A percentile compares a stretch with the other conserved stretches of the same genome.
Evolutionary conservation across 2,329 filamentous ascomycete species (phyloP).

Genomic region (Ophiostoma triangulosporum): DNA sequence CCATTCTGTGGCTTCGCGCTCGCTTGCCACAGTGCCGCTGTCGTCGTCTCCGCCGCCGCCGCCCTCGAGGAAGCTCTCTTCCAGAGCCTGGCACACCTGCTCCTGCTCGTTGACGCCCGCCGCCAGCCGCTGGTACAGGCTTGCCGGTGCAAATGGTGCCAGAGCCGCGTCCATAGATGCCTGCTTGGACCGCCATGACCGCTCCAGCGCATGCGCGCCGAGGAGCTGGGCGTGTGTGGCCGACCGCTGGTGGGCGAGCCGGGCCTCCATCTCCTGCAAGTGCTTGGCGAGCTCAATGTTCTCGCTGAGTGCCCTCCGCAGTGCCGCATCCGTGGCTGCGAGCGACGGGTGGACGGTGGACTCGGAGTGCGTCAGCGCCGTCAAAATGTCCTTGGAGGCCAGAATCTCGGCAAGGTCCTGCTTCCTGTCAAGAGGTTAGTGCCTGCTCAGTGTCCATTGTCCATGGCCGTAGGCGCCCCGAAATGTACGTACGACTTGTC

Average conservation of each 20-base stretch:
- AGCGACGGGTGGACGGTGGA: conserved; percentile 60
- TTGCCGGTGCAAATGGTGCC: conserved; percentile 71
- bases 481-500: conserved; percentile 77
- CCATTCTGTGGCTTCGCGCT: conserved; percentile 79
- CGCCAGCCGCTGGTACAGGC: conserved; percentile 68
- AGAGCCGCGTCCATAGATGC: conserved; percentile 77
- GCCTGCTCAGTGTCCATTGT: too few relatives aligned
- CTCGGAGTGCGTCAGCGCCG: conserved; percentile 57
- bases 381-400: conserved; percentile 50
- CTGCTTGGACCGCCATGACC: conserved; percentile 85
- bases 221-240: conserved; percentile 70
- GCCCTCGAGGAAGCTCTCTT: conserved; percentile 72
- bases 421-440: conserved; percentile 38
- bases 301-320: conserved; percentile 51
- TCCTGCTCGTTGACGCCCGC: conserved; percentile 75
- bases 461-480: too few relatives aligned
- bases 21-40: conserved; percentile 41
- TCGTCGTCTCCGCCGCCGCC: conserved; percentile 37
- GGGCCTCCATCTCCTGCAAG: conserved; percentile 45
- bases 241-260: conserved; percentile 47
- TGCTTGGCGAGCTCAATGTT: conserved; percentile 59
- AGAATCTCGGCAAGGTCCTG: conserved; percentile 63
- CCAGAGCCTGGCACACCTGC: conserved; percentile 62
- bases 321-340: conserved; percentile 45
- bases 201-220: conserved; percentile 71